Evolutionary conservation across 2,329 filamentous ascomycete species (phyloP), one percentile per base, ranked within the genome.

Genomic region (Penicillium sp.): DNA sequence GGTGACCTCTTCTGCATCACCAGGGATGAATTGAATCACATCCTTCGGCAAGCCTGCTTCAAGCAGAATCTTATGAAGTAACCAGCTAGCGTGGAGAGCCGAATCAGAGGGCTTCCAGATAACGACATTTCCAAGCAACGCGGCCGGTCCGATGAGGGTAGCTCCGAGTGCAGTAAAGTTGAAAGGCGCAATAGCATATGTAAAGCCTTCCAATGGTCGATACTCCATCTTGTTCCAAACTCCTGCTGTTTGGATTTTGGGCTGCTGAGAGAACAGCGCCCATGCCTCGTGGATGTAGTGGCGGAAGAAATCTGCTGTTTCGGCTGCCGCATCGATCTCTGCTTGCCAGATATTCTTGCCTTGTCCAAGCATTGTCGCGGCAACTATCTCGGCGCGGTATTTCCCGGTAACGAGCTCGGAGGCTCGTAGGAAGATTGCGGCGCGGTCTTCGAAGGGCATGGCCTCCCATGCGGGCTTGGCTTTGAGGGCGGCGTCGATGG

Each of bases 331-430:
- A 76, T 97, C 93, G 62, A 97, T 97, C 82, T 97, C 93, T 26
- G 93, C 93, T 77, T 97, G 93, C 92, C 92, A 96, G 47, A 91
- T 91, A 73, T 96, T 97, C 84, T 97, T 97, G 69, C 93, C 93
- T 78, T 97, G 93, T 59, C 93, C 93, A 14, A 96, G 81, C 86
- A 97, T 96, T 8, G 93, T 96, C 16, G 91, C 88, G 8, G 93
- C 92, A 88, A 97, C 95, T 67, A 97, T 85, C 50, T 96, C 91
- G 76, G 96, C 96, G 71, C 93, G 85, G 78, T 97, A 96, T 78
- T 97, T 97, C 57, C 85, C 88, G 53, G 89, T 82, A 63, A 97
- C 84, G 56, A 97, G 82, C 72, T 97, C 92, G 37, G 92, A 92
- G 3, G 93, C 93, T 81, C 96, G 96, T 69, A 97, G 84, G 79